phyloP scores from a whole-genome alignment of 352 stramenopile species.

The Phytophthora niederhauseri region DNA sequence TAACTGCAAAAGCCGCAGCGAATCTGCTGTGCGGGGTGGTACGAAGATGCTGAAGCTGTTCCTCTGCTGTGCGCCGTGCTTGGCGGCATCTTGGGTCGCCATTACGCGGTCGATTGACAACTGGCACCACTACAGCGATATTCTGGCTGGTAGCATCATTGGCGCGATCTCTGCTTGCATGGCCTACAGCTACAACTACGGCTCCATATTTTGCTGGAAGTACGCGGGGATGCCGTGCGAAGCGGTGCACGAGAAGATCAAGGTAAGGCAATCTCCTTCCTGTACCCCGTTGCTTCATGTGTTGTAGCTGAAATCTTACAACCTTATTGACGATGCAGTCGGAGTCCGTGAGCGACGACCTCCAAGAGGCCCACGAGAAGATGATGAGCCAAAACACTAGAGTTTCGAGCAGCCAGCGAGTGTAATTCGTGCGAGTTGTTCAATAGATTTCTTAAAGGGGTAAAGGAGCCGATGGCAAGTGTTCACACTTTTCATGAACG shows the following conservation, averaged over 20 bases:
- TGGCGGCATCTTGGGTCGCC: conserved; percentile 68
- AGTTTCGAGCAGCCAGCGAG: conserved; percentile 23
- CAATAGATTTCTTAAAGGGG: background rate
- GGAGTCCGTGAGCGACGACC: conserved; percentile 9
- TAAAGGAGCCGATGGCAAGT: background rate
- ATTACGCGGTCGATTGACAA: conserved; percentile 83
- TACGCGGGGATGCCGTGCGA: conserved; percentile 59
- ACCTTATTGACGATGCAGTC: conserved; percentile 9
- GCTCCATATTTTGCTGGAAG: conserved; percentile 59
- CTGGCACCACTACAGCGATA: conserved; percentile 85
- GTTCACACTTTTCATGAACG: background rate
- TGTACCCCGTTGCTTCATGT: background rate
- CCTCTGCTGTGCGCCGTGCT: conserved; percentile 59
- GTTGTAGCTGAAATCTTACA: conserved; percentile 2
- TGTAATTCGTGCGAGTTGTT: conserved; percentile 15
- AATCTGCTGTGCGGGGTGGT: conserved; percentile 47
- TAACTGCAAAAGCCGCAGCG: conserved; percentile 52
- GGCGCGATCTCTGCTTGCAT: conserved; percentile 46
- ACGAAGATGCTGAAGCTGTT: conserved; percentile 71
- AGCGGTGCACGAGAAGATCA: conserved; percentile 48
- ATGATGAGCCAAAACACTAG: conserved; percentile 14
- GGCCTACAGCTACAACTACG: conserved; percentile 74
- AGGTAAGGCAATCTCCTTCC: conserved; percentile 29
- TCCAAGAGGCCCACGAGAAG: conserved; percentile 21
- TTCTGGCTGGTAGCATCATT: conserved; percentile 71